phyloP scores from a whole-genome alignment of 176 grass and related monocot species.

The Eleusine coracana region DNA sequence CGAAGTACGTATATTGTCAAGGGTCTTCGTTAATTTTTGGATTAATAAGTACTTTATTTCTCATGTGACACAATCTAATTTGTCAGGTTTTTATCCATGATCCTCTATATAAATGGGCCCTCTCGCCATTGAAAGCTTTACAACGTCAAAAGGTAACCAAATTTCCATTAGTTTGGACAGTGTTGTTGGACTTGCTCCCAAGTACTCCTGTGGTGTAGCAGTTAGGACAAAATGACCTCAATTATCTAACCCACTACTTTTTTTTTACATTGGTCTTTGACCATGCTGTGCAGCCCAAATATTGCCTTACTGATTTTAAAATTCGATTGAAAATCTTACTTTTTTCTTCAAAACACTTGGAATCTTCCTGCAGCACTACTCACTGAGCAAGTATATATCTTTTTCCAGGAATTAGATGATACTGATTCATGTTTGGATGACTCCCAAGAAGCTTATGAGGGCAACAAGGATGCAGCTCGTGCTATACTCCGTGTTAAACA shows the following conservation, averaged over 20 bases:
- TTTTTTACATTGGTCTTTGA: background rate
- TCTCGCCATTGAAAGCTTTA: constrained; percentile 95
- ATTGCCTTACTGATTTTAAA: background rate
- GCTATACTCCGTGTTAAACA: constrained; percentile 89
- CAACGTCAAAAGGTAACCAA: constrained; percentile 81
- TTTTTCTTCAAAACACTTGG: constrained; percentile 6
- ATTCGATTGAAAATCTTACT: background rate
- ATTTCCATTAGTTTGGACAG: background rate
- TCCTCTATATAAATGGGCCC: constrained; percentile 99
- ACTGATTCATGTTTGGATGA: constrained; percentile 67
- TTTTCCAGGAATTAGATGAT: constrained; percentile 75
- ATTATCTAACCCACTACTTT: background rate
- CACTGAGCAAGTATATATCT: background rate
- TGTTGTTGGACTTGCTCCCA: background rate
- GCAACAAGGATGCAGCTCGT: constrained; percentile 93
- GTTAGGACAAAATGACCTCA: background rate
- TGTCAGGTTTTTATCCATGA: constrained; percentile 91
- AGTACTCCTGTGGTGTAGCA: background rate
- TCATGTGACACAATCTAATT: constrained; percentile 30
- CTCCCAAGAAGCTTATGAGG: constrained; percentile 84
- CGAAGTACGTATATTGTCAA: constrained; percentile 59
- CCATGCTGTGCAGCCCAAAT: background rate
- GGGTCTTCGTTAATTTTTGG: background rate
- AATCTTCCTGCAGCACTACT: constrained; percentile 11
- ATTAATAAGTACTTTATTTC: constrained; percentile 18